Evolutionary conservation across 2,329 filamentous ascomycete species (phyloP), one percentile per base, ranked within the genome.

Genomic region (Chalara sp.): DNA sequence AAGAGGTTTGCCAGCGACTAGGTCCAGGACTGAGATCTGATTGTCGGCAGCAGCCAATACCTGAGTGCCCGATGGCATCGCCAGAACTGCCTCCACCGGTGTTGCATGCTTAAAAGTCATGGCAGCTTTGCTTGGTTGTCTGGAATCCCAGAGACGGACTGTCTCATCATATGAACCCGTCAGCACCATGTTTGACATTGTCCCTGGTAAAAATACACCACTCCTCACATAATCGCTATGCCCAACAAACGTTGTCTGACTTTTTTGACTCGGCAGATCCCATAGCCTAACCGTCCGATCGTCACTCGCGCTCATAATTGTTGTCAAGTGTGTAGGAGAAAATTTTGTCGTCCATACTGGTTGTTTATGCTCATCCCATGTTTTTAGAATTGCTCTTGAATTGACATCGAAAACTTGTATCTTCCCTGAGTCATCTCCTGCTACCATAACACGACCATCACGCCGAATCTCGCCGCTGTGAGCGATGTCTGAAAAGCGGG

Each of bases 81-180:
- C 84, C 5, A 97, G 75, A n/a, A 99, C 86, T 47, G 83, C 78
- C 69, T 99, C 93, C 28, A 99, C 80, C 2, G 92, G 86, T 12
- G 87, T 87, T n/a, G 83, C 80, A 72, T 96, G 91, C 74, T 95
- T 93, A 74, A 99, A 97, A 0, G 87, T 89, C 85, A 99, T 93
- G 57, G 90, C 89, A 6, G 84, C 75, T 68, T 70, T 76, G 63
- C 68, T 80, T 58, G 83, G 81, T 35, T 84, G 81, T 58, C 93
- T 79, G 1, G 91, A 85, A 71, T 99, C 93, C 93, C 93, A 99
- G 28, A 99, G 72, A 57, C 87, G 84, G 47, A 97, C 92, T 1
- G 91, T 96, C 55, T 89, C 83, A 70, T 99, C 93, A 72, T 99
- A 99, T 69, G 88, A 91, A 46, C 95, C 93, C 7, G 89, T 95